Base-by-base conservation (phyloP, 208 protist species). In the Crithidia brevicula region DNA sequence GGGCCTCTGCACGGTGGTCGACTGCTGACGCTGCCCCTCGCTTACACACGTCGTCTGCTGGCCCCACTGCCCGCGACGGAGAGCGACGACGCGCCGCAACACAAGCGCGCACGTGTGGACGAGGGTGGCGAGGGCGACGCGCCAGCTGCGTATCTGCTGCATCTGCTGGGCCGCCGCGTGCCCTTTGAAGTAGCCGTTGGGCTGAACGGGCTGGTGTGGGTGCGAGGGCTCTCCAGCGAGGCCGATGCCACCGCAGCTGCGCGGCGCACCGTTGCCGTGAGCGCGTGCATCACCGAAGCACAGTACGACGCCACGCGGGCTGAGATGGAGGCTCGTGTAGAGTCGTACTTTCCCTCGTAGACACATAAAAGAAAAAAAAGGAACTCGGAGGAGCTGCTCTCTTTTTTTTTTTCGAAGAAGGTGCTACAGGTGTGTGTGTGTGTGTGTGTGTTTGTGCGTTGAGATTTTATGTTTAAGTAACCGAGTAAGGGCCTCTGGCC, bases 121-220 rank as follows among this genome's bases (percentile, higher is more conserved):
- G 70, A 50, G 23, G 61, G 42, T 20, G 42, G 28, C 22, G 67
- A 28, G 10, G 69, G 4, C 15, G 64, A 66, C 36, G 71, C 81
- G 30, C 79, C 82, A 5, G 82, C 83, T 2, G 83, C 85, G 10
- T 82, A 80, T 52, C 67, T 96, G n/a, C 68, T 96, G 7, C 47
- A 71, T 8, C 38, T 83, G 7, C 72, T 96, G 20, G 86, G 88
- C 8, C 56, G 60, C 30, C 77, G 81, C 18, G 85, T 88, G 5
- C 81, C 88, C 33, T 96, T 91, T 59, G 88, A 96, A 42, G 72
- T 88, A 3, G 86, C 79, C 43, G 72, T 94, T 20, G 91, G 91
- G 10, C 51, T 87, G 40, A 96, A 96, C 52, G 91, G 91, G 3
- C 59, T 88, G 0, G 86, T 93, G 71, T 96, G 88, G 86, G 88